Evolutionary conservation across 2,329 filamentous ascomycete species (phyloP).

Genomic region (Trichoderma semiorbis): DNA sequence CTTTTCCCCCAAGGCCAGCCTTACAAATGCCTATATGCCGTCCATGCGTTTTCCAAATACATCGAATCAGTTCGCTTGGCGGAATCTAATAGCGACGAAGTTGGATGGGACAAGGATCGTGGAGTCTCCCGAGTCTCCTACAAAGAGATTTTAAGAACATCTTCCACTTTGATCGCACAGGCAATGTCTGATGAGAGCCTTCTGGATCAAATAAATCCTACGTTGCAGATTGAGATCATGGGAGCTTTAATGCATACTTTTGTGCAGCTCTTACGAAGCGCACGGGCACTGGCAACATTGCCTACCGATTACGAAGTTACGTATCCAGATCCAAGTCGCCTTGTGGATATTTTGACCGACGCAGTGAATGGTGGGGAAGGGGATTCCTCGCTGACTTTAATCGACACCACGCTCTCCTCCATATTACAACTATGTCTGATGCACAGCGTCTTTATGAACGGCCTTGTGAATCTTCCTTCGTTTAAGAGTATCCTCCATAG

Average conservation of each 20-base stretch:
- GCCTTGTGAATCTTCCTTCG: conserved; percentile 22
- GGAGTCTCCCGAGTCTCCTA: conserved; percentile 8
- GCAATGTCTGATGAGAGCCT: conserved; percentile 59
- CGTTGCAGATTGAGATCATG: conserved; percentile 29
- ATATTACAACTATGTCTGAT: conserved; percentile 31
- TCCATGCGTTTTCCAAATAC: conserved; percentile 63
- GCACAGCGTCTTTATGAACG: conserved; percentile 30
- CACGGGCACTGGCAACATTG: not conserved
- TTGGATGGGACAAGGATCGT: not conserved
- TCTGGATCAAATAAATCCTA: conserved; percentile 34
- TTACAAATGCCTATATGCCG: conserved; percentile 70
- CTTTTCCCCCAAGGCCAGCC: conserved; percentile 67
- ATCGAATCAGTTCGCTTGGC: conserved; percentile 44
- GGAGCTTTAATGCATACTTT: conserved; percentile 29
- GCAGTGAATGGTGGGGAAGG: conserved; percentile 22
- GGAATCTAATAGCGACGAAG: not conserved
- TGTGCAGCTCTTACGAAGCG: conserved; percentile 29
- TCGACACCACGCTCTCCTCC: conserved; percentile 27
- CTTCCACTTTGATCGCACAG: conserved; percentile 53
- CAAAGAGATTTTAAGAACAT: conserved; percentile 33
- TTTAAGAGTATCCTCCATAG: conserved; percentile 26
- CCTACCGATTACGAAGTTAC: not conserved
- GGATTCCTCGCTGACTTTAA: conserved; percentile 27
- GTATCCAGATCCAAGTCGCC: conserved; percentile 18
- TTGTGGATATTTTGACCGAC: conserved; percentile 27